Conservation (phyloP, 1,284 basidiomycete species). For the Inonotus obliquus region DNA sequence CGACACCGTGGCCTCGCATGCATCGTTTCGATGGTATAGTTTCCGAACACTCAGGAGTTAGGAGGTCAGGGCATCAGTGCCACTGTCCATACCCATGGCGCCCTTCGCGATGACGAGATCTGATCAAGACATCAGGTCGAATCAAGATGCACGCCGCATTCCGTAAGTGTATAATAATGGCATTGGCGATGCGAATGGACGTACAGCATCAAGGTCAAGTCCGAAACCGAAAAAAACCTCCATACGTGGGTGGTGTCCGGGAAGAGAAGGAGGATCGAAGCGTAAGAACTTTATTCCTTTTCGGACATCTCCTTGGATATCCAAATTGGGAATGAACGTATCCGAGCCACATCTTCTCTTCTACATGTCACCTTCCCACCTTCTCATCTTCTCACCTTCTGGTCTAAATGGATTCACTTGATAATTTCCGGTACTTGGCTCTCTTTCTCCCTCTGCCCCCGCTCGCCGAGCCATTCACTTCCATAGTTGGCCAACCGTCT, state of each 20-base stretch:
- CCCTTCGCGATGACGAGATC: not conserved
- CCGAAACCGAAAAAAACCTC: too few species aligned
- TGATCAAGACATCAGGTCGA: not conserved
- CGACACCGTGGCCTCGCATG: too few species aligned
- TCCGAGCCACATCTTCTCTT: not conserved
- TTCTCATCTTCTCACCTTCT: not conserved
- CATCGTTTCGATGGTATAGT: not conserved
- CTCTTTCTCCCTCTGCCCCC: not conserved
- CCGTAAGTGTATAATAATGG: not conserved
- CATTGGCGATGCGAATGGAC: not conserved
- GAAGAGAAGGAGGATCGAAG: not conserved
- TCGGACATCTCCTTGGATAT: not conserved
- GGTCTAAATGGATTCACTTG: not conserved
- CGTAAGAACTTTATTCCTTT: not conserved
- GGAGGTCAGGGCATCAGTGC: not conserved
- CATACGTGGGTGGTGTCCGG: not conserved
- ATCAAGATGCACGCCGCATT: not conserved
- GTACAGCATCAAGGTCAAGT: not conserved
- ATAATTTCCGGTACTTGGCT: not conserved
- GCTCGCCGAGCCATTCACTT: not conserved
- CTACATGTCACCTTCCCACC: not conserved
- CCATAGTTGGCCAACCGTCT: not conserved
- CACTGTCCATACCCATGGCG: not conserved
- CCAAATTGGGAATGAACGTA: not conserved
- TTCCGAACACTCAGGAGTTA: not conserved